Conservation (phyloP, 306 rosid genomes). For the Prunus mongolica region DNA sequence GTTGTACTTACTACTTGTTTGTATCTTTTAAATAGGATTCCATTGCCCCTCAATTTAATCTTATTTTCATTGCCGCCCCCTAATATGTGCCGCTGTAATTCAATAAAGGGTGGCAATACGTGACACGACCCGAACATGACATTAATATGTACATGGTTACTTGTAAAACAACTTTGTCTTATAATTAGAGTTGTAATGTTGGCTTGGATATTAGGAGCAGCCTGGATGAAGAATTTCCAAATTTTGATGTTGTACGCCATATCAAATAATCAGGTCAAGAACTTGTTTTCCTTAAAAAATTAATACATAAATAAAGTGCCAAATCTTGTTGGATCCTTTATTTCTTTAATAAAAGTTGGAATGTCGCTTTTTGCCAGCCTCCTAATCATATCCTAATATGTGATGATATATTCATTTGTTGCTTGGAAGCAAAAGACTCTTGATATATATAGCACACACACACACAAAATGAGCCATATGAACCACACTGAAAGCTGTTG, state of each 20-base stretch:
- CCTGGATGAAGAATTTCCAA: too few species aligned
- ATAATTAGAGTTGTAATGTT: too few species aligned
- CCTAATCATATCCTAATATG: not conserved
- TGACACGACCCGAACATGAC: too few species aligned
- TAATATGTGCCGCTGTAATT: too few species aligned
- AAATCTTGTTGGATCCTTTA: not conserved
- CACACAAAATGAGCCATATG: not conserved
- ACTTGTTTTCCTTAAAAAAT: too few species aligned
- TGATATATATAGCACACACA: not conserved
- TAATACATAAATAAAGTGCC: too few species aligned
- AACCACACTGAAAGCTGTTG: slow-evolving; percentile 1
- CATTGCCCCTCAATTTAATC: not conserved
- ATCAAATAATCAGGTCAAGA: too few species aligned
- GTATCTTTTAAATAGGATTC: not conserved
- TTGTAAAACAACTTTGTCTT: not conserved
- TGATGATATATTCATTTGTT: not conserved
- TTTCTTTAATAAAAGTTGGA: not conserved
- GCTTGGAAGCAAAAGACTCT: slow-evolving; percentile 32
- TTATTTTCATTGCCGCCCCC: not conserved
- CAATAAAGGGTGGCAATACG: too few species aligned
- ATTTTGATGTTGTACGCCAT: too few species aligned
- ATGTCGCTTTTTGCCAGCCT: slow-evolving; percentile 7
- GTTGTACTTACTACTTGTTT: not conserved
- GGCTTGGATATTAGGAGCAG: too few species aligned
- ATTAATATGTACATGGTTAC: too few species aligned